These are phyloP conservation scores for Fulvia fulva DNA, from an alignment of 2,329 filamentous ascomycete species.

Conservation along the genomic window DNA sequence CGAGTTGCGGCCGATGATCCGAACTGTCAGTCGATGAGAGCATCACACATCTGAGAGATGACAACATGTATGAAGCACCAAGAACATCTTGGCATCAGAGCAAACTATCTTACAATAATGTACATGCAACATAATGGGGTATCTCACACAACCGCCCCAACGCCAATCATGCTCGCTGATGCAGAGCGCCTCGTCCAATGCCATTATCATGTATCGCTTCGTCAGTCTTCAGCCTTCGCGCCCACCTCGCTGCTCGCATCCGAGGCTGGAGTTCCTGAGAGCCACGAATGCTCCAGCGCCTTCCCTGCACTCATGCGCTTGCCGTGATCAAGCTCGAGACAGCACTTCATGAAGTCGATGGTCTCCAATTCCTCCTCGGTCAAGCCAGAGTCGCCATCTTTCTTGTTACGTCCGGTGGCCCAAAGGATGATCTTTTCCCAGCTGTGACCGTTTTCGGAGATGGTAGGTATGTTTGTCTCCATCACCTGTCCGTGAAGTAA, in stretches of 20 bases:
- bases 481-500: constrained; percentile 86
- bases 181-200: constrained; percentile 1
- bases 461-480: constrained; percentile 87
- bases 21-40: not conserved
- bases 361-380: constrained; percentile 67
- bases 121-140: constrained; percentile 15
- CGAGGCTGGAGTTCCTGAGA: constrained; percentile 7
- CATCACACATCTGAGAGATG: not conserved
- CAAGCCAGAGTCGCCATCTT: constrained; percentile 52
- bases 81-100: not conserved
- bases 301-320: constrained; percentile 71
- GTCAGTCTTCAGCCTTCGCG: constrained; percentile 5
- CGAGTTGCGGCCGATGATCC: not conserved
- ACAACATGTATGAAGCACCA: not conserved
- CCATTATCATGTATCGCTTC: not conserved
- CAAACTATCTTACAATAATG: constrained; percentile 2
- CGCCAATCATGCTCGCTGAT: constrained; percentile 5
- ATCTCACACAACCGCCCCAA: constrained; percentile 7
- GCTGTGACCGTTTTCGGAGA: constrained; percentile 78
- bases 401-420: constrained; percentile 72
- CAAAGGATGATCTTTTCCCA: constrained; percentile 93
- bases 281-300: constrained; percentile 62
- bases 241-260: constrained; percentile 13
- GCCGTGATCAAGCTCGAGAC: constrained; percentile 71
- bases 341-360: constrained; percentile 65